Conservation (phyloP, 1,284 basidiomycete species). For the Agaricales sp. region DNA sequence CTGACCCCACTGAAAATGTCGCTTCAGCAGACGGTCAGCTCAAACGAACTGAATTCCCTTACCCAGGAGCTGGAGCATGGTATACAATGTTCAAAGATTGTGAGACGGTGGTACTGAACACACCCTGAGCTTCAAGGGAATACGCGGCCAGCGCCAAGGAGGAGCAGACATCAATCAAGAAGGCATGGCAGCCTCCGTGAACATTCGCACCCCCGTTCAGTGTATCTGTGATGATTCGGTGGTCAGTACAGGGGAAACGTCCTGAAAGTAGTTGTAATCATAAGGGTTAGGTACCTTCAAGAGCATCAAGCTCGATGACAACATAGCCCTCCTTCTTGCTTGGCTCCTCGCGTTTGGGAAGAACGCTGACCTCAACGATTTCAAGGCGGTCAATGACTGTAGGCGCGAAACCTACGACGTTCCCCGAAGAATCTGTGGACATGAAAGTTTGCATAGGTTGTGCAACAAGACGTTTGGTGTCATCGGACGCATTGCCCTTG, state of each 20-base stretch:
- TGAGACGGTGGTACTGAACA: conserved; percentile 25
- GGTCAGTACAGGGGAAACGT: conserved; percentile 4
- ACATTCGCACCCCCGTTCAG: conserved; percentile 31
- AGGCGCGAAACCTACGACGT: conserved; percentile 21
- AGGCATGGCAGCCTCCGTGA: conserved; percentile 43
- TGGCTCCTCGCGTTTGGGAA: conserved; percentile 33
- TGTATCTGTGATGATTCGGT: conserved; percentile 30
- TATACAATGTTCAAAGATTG: conserved; percentile 39
- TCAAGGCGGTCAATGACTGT: conserved; percentile 20
- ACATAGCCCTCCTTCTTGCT: conserved; percentile 31
- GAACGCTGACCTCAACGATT: conserved; percentile 33
- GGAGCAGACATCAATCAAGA: conserved; percentile 46
- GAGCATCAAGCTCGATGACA: conserved; percentile 36
- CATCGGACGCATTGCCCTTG: conserved; percentile 31
- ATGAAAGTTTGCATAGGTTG: conserved; percentile 15
- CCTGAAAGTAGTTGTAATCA: conserved; percentile 15
- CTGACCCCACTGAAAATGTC: conserved; percentile 29
- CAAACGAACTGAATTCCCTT: conserved; percentile 14
- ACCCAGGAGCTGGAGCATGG: conserved; percentile 42
- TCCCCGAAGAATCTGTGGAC: conserved; percentile 6
- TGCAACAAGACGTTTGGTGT: conserved; percentile 25
- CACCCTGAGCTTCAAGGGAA: conserved; percentile 16
- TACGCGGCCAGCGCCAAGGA: conserved; percentile 29
- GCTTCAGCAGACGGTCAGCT: not conserved
- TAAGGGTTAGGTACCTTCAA: conserved; percentile 28